Percentiles rank a stretch among this genome's conserved stretches.
These are phyloP conservation scores for Diaporthe ampelina DNA, from an alignment of 2,329 filamentous ascomycete genomes.

Conservation along the genomic window DNA sequence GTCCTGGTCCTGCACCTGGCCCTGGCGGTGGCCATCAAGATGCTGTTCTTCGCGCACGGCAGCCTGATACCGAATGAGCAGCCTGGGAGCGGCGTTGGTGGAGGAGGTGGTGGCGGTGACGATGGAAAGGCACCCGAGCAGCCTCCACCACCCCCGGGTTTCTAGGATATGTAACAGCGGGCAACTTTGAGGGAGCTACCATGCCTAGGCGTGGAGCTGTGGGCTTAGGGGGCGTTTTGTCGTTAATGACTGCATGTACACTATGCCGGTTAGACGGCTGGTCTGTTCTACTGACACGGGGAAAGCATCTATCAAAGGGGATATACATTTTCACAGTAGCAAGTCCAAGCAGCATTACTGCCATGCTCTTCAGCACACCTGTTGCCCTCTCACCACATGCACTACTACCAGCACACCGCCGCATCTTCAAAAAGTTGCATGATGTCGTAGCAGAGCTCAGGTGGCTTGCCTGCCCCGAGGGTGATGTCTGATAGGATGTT, in stretches of 20 bases:
- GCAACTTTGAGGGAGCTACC: not conserved
- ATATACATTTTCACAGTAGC: conserved; percentile 8
- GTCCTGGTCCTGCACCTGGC: conserved; percentile 90
- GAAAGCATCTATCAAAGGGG: conserved; percentile 17
- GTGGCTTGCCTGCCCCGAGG: no score
- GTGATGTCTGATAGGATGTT: no score
- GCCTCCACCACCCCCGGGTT: conserved; percentile 27
- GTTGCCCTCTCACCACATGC: not conserved
- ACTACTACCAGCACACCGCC: no score
- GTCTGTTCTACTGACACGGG: conserved; percentile 7
- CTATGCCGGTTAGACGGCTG: conserved; percentile 22
- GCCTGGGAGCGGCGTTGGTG: conserved; percentile 42
- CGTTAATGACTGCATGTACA: conserved; percentile 36
- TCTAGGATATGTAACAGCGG: conserved; percentile 8
- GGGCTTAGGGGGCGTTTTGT: conserved; percentile 25
- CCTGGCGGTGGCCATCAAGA: conserved; percentile 94
- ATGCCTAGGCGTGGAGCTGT: conserved; percentile 3
- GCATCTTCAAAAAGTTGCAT: no score
- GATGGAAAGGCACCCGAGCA: conserved; percentile 22
- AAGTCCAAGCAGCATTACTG: conserved; percentile 3
- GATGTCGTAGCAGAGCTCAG: no score
- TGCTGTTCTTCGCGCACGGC: conserved; percentile 91
- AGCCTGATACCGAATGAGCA: conserved; percentile 64
- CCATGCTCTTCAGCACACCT: not conserved
- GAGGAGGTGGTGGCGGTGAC: conserved; percentile 36